Evolutionary conservation across 23 red algal genomes (phyloP).

Genomic region (Gracilariopsis chorda): DNA sequence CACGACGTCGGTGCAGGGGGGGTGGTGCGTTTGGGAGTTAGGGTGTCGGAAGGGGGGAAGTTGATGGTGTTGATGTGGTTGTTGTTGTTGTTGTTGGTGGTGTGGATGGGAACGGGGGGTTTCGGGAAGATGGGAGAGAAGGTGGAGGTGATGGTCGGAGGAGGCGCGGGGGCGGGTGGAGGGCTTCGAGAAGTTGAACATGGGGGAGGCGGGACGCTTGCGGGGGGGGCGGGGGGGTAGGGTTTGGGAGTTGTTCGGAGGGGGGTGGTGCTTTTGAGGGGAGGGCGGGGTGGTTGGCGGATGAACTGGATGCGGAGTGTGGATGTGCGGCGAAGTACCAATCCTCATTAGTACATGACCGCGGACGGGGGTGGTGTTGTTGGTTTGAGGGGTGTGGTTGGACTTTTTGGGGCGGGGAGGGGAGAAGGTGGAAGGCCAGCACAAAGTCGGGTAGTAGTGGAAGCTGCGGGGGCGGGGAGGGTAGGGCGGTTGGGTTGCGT

Average conservation of each 20-base stretch:
- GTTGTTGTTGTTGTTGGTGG: not conserved
- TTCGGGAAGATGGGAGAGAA: not conserved
- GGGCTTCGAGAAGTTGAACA: constrained; percentile 51
- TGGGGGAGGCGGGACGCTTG: constrained; percentile 40
- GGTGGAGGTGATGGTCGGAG: not conserved
- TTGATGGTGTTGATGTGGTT: not conserved
- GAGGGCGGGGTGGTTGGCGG: not conserved
- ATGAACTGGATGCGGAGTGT: not conserved
- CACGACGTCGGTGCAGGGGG: constrained; percentile 20
- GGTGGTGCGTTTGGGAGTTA: not conserved
- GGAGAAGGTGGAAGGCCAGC: no score
- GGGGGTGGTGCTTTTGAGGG: not conserved
- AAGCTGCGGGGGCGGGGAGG: not conserved
- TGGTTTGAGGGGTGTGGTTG: not conserved
- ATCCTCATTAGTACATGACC: constrained; percentile 26
- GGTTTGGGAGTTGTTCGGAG: not conserved
- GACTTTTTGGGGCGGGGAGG: not conserved
- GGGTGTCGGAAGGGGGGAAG: not conserved
- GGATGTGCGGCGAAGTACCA: not conserved
- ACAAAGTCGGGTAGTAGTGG: not conserved
- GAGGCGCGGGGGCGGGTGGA: not conserved
- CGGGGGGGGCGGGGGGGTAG: not conserved
- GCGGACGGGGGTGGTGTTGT: not conserved
- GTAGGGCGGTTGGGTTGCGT: not conserved
- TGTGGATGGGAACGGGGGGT: not conserved